phyloP scores from a whole-genome alignment of 2,329 filamentous ascomycete genomes.

The Alternaria sp. region DNA sequence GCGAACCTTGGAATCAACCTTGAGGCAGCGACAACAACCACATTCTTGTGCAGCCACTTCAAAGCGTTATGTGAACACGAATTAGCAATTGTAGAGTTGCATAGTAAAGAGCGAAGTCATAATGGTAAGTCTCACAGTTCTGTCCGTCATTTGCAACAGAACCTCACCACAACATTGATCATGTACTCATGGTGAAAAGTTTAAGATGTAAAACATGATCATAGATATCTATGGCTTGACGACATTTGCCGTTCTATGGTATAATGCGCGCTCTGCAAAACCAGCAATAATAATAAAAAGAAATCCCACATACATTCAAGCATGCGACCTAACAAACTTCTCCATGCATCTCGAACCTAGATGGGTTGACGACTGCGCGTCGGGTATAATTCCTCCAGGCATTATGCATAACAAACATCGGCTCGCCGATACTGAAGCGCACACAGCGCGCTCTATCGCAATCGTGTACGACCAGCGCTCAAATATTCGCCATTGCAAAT shows the following conservation, averaged over 20 bases:
- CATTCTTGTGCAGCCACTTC: not conserved
- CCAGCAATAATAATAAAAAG: constrained; percentile 7
- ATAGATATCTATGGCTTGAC: constrained; percentile 11
- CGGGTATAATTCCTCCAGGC: constrained; percentile 37
- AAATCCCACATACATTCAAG: constrained; percentile 4
- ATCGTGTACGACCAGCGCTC: constrained; percentile 27
- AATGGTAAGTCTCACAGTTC: not conserved
- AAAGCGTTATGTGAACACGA: not conserved
- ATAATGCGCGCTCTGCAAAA: constrained; percentile 13
- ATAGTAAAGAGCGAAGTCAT: not conserved
- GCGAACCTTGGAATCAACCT: not conserved
- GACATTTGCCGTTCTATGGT: constrained; percentile 13
- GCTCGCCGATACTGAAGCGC: constrained; percentile 25
- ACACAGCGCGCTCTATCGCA: constrained; percentile 23
- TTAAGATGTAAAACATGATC: not conserved
- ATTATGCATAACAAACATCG: constrained; percentile 18
- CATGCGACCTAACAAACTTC: constrained; percentile 2
- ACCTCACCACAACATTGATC: not conserved
- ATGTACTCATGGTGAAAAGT: not conserved
- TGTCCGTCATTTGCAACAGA: not conserved
- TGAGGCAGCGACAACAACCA: not conserved
- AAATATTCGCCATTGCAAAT: constrained; percentile 6
- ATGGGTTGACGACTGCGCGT: constrained; percentile 32
- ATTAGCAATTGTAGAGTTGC: not conserved
- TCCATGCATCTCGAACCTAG: constrained; percentile 13